phyloP scores from a whole-genome alignment of 192 early-diverging fungal genomes.

The Rhizoclosmatium globosum region DNA sequence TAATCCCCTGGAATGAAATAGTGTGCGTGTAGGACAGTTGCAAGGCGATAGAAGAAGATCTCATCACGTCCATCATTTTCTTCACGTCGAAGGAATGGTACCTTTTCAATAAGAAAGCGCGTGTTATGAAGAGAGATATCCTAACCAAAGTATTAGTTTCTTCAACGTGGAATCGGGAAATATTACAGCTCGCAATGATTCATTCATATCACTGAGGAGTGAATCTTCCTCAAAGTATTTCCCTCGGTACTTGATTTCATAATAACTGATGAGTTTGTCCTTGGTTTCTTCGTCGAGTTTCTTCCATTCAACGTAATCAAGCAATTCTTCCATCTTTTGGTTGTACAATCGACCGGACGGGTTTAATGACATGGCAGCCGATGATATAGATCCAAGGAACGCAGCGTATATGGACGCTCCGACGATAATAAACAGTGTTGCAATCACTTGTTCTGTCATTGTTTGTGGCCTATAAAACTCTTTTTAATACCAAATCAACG shows the following conservation, averaged over 20 bases:
- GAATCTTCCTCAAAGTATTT: slow-evolving; percentile 27
- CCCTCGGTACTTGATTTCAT: slow-evolving; percentile 25
- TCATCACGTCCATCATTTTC: slow-evolving; percentile 55
- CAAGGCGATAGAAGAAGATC: slow-evolving; percentile 50
- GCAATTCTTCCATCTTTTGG: slow-evolving; percentile 25
- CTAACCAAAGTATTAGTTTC: slow-evolving; percentile 21
- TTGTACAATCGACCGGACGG: slow-evolving; percentile 23
- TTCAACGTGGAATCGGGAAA: neutral
- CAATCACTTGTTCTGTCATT: slow-evolving; percentile 4
- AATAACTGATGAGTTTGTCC: slow-evolving; percentile 20
- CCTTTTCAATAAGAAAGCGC: slow-evolving; percentile 48
- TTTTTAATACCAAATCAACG: neutral
- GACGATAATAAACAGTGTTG: slow-evolving; percentile 9
- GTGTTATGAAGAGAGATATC: slow-evolving; percentile 57
- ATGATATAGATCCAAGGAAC: slow-evolving; percentile 17
- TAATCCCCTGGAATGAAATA: slow-evolving; percentile 39
- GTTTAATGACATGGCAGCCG: slow-evolving; percentile 24
- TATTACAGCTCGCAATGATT: slow-evolving; percentile 13
- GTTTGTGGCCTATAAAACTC: slow-evolving; percentile 10
- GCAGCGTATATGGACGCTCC: slow-evolving; percentile 20
- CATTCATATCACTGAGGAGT: slow-evolving; percentile 13
- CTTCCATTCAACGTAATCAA: slow-evolving; percentile 28
- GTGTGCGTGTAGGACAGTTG: slow-evolving; percentile 34
- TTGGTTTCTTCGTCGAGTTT: slow-evolving; percentile 15
- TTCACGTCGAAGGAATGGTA: slow-evolving; percentile 53